These are phyloP conservation scores for Ceraceosorus bombacis DNA, from an alignment of 1,284 basidiomycete genomes.

Conservation along the genomic window DNA sequence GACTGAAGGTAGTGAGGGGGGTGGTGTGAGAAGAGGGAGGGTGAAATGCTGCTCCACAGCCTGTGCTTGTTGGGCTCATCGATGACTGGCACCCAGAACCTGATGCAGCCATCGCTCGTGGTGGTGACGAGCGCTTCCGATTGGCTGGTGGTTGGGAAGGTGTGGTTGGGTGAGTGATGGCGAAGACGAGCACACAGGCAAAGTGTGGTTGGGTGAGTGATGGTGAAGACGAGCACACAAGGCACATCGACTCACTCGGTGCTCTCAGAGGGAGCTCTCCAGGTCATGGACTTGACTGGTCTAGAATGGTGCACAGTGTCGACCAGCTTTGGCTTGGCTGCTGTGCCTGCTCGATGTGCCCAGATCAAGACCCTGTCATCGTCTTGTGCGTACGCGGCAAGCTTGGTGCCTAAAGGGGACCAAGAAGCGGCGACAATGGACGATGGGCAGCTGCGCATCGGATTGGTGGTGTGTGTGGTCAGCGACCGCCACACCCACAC, in stretches of 20 bases:
- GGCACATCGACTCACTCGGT: neutral
- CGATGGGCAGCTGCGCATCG: neutral
- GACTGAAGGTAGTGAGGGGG: neutral
- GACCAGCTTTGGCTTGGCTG: neutral
- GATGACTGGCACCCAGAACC: conserved; percentile 10
- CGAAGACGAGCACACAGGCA: neutral
- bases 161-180: neutral
- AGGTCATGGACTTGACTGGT: neutral
- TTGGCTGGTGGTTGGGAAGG: neutral
- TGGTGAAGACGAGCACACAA: neutral
- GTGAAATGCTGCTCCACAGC: conserved; percentile 8
- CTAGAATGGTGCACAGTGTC: neutral
- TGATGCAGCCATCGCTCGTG: conserved; percentile 6
- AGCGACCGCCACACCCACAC: no score
- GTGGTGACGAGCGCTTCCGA: conserved; percentile 4
- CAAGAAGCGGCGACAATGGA: neutral
- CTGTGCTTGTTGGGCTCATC: conserved; percentile 6
- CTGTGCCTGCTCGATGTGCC: neutral
- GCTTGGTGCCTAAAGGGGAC: neutral
- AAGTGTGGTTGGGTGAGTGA: neutral
- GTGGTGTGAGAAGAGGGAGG: neutral
- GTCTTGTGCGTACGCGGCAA: neutral
- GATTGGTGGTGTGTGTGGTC: no score
- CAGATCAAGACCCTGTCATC: neutral
- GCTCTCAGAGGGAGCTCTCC: neutral